These are phyloP conservation scores for Sphaerostilbella broomeana DNA, from an alignment of 2,329 filamentous ascomycete genomes.

Conservation along the genomic window DNA sequence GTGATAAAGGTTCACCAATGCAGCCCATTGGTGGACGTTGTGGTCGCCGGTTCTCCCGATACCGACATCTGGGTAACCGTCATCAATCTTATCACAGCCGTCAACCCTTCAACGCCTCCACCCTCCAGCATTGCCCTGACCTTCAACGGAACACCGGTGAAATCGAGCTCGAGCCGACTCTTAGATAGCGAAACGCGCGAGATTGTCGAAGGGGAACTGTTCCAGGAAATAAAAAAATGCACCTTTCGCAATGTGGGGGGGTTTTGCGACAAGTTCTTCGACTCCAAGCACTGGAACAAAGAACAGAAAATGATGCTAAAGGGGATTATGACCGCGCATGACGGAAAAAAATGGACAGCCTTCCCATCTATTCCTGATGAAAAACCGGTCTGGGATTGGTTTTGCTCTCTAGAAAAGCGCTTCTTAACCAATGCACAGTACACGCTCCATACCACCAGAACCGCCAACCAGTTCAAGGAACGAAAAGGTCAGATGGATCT, in stretches of 20 bases:
- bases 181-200: no score
- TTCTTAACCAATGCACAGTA: constrained; percentile 13
- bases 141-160: no score
- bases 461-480: constrained; percentile 17
- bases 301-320: constrained; percentile 12
- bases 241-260: constrained; percentile 15
- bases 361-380: constrained; percentile 14
- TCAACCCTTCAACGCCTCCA: no score
- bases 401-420: constrained; percentile 10
- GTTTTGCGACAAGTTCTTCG: constrained; percentile 16
- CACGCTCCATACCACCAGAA: constrained; percentile 15
- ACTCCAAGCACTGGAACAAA: constrained; percentile 11
- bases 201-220: constrained; percentile 10
- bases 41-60: no score
- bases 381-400: constrained; percentile 11
- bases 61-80: no score
- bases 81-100: no score
- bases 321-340: constrained; percentile 9
- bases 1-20: no score
- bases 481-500: constrained; percentile 18
- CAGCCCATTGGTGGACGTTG: no score
- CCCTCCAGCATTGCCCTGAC: no score
- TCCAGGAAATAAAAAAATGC: constrained; percentile 13
- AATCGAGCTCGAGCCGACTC: no score
- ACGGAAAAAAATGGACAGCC: constrained; percentile 14